Base-by-base conservation (phyloP, 2,329 filamentous ascomycete genomes). In the Huntiella moniliformis region DNA sequence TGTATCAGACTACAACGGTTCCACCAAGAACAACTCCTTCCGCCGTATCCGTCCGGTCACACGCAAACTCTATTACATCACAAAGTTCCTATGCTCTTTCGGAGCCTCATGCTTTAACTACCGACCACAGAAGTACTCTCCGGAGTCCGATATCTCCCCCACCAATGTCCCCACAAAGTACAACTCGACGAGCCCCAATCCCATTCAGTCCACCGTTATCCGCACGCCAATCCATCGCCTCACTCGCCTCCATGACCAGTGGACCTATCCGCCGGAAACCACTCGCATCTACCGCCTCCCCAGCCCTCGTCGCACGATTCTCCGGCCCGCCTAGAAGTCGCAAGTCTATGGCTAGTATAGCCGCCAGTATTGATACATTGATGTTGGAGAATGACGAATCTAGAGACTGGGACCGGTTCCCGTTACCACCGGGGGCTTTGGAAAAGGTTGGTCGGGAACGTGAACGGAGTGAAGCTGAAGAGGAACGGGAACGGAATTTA, bases 191-290 rank as follows among this genome's bases (percentile, higher is more conserved):
- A 12, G 18, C 43, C 5, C 4, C 33, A 15, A 18, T 18, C 42
- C 33, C 43, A 22, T 45, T 39, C 13, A 45, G 43, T 15, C 49
- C 52, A 37, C 49, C 28, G 44, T 38, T 49, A 42, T 45, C 45
- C 46, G 46, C 42, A 38, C 47, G 44, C 4, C 33, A 46, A 31
- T 49, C 47, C 4, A 33, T 44, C 5, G 44, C 46, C 3, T 44
- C 35, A 7, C 39, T 46, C 15, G 43, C 47, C 16, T 45, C 42
- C 13, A 49, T 46, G 42, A 36, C 47, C 5, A 51, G 48, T 22
- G 55, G 53, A 37, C 57, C 62, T 51, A 70, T 78, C 60, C 70
- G 68, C 56, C 67, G 75, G 51, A 78, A 79, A 61, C 74, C 75
- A 46, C 57, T 79, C 50, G 75, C 74, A 38, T 61, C 64, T 5